These are phyloP conservation scores for Rubia yunnanensis DNA, from an alignment of 257 asterid genomes.

Conservation along the genomic window DNA sequence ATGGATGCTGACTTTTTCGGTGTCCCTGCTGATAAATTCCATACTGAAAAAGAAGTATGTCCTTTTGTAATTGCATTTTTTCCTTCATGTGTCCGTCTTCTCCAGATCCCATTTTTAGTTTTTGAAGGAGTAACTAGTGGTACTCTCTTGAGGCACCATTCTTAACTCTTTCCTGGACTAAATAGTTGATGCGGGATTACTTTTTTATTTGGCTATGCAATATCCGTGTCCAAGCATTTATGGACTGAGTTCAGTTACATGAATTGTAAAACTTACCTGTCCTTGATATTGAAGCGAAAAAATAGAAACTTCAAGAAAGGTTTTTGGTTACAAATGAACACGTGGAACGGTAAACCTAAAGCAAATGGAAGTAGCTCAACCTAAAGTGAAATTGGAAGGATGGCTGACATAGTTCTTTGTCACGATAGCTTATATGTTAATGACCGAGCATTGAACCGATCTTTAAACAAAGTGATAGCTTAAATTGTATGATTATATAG, in stretches of 20 bases:
- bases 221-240: background rate
- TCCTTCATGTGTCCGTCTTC: constrained; percentile 3
- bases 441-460: background rate
- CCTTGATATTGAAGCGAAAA: background rate
- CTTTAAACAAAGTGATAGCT: background rate
- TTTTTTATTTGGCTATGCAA: background rate
- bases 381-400: background rate
- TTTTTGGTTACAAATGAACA: background rate
- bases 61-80: background rate
- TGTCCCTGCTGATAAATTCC: constrained; percentile 37
- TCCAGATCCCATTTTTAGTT: constrained; percentile 10
- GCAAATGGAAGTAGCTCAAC: background rate
- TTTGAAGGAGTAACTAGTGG: background rate
- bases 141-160: background rate
- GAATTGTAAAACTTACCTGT: background rate
- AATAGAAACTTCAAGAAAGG: background rate
- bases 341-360: too few species aligned
- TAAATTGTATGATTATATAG: background rate
- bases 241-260: background rate
- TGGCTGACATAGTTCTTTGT: background rate
- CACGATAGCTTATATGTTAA: background rate
- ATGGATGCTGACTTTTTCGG: constrained; percentile 90
- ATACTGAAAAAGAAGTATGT: constrained; percentile 44
- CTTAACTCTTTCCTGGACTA: background rate
- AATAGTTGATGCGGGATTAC: background rate